These are phyloP conservation scores for Spiraea crenata DNA, from an alignment of 331 rosid genomes.

Conservation along the genomic window DNA sequence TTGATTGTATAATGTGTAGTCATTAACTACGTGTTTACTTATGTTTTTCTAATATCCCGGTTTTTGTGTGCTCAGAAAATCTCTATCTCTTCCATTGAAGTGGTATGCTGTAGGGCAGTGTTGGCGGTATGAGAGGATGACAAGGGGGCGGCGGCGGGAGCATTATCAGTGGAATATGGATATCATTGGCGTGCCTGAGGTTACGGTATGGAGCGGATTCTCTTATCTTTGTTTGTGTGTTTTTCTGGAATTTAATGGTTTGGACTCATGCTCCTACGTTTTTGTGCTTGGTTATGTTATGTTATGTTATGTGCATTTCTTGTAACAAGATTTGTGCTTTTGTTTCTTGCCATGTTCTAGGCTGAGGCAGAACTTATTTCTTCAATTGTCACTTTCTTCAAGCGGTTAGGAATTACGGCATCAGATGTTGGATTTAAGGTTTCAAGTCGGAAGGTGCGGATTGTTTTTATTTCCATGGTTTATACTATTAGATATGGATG, in stretches of 20 bases:
- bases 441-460: slow-evolving; percentile 90
- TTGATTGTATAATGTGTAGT: background rate
- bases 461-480: slow-evolving; percentile 22
- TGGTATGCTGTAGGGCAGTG: slow-evolving; percentile 98
- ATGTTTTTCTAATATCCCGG: slow-evolving; percentile 42
- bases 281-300: background rate
- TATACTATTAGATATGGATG: slow-evolving; percentile 5
- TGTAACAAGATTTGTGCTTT: slow-evolving; percentile 19
- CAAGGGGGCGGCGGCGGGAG: slow-evolving; percentile 97
- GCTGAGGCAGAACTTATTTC: slow-evolving; percentile 96
- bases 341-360: slow-evolving; percentile 36
- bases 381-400: slow-evolving; percentile 80
- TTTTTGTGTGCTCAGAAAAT: slow-evolving; percentile 66
- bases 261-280: background rate
- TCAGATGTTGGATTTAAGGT: slow-evolving; percentile 92
- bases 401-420: slow-evolving; percentile 78
- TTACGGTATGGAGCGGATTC: slow-evolving; percentile 54
- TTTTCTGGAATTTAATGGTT: background rate
- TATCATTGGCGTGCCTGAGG: slow-evolving; percentile 86
- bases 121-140: slow-evolving; percentile 99
- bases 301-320: slow-evolving; percentile 10
- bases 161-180: slow-evolving; percentile 99
- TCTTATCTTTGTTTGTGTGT: background rate
- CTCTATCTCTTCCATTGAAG: slow-evolving; percentile 81
- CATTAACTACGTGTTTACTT: slow-evolving; percentile 11